phyloP scores from a whole-genome alignment of 106 monocot genomes.

The Dendrobium nobile region DNA sequence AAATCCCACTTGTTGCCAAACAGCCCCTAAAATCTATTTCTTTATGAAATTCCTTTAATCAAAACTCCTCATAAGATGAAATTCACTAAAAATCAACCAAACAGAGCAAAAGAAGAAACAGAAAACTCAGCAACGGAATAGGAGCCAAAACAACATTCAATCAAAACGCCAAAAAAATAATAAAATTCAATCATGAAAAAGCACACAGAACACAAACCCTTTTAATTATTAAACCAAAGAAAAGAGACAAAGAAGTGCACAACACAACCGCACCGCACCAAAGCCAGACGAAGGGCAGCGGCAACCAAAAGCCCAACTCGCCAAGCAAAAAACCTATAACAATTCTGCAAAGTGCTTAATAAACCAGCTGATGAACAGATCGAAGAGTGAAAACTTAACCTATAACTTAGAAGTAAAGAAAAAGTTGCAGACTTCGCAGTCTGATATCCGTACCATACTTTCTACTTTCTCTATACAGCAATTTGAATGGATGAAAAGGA shows the following conservation, averaged over 20 bases:
- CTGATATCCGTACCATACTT: too few species aligned
- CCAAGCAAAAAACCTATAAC: not conserved
- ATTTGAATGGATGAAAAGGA: too few species aligned
- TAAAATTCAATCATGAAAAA: not conserved
- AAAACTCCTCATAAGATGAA: too few species aligned
- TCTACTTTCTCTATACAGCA: too few species aligned
- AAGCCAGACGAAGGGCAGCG: not conserved
- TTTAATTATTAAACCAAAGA: not conserved
- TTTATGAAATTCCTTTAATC: too few species aligned
- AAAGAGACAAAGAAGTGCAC: not conserved
- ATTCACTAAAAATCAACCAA: not conserved
- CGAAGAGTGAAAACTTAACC: too few species aligned
- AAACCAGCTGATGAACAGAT: not conserved
- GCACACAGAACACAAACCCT: not conserved
- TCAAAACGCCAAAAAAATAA: not conserved
- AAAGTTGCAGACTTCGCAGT: too few species aligned
- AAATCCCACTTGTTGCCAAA: too few species aligned
- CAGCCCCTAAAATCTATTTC: too few species aligned
- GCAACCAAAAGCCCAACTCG: not conserved
- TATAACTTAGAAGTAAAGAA: too few species aligned
- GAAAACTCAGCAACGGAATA: not conserved
- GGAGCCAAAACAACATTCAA: not conserved
- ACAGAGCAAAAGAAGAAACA: not conserved
- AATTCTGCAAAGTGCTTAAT: not conserved
- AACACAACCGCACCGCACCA: not conserved